Conservation (phyloP, 2,329 filamentous ascomycete genomes). For the Calcarisporium arbuscula region DNA sequence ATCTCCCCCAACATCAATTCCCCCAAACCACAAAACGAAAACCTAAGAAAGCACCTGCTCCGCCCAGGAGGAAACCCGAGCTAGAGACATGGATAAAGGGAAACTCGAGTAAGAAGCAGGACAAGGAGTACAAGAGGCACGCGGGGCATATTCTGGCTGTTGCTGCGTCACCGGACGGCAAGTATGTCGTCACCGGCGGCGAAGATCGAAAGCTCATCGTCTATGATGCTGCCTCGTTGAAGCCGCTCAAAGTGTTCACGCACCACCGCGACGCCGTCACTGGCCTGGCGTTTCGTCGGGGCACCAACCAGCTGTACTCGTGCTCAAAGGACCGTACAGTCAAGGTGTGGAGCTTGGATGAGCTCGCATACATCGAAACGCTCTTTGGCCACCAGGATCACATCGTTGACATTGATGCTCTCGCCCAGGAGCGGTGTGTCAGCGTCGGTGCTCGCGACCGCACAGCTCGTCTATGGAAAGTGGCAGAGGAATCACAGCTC, state of each 20-base stretch:
- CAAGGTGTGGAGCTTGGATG: constrained; percentile 90
- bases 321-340: constrained; percentile 87
- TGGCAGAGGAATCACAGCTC: constrained; percentile 89
- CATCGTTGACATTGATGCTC: constrained; percentile 75
- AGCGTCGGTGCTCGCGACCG: constrained; percentile 87
- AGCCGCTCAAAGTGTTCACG: constrained; percentile 75
- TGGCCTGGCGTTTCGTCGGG: constrained; percentile 75
- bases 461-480: constrained; percentile 91
- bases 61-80: constrained; percentile 55
- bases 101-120: constrained; percentile 51
- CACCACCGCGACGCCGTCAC: constrained; percentile 88
- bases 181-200: constrained; percentile 86
- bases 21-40: constrained; percentile 53
- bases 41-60: constrained; percentile 51
- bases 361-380: constrained; percentile 90
- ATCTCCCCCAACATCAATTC: constrained; percentile 54
- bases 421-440: constrained; percentile 81
- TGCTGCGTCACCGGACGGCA: constrained; percentile 82
- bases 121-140: constrained; percentile 69
- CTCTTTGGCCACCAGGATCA: constrained; percentile 94
- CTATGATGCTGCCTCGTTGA: constrained; percentile 76
- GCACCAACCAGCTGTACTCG: constrained; percentile 88
- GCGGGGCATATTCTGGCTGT: constrained; percentile 74
- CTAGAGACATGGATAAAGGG: constrained; percentile 59
- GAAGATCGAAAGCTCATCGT: constrained; percentile 79